These are phyloP conservation scores for Auricularia auricula-judae DNA, from an alignment of 768 basidiomycete species.

Conservation along the genomic window DNA sequence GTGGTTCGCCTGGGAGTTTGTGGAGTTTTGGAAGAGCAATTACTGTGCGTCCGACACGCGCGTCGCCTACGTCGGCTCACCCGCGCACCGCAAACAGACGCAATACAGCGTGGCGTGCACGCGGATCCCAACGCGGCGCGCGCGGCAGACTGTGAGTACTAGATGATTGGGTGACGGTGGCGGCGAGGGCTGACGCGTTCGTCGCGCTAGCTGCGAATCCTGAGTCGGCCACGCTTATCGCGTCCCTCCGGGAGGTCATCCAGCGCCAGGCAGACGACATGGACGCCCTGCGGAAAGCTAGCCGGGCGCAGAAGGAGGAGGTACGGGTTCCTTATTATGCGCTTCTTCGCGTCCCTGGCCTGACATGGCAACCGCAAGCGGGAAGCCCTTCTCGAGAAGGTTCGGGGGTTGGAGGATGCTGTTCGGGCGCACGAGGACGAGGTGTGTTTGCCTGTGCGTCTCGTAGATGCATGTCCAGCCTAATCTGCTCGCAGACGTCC, in stretches of 20 bases:
- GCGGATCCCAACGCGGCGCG: conserved; percentile 57
- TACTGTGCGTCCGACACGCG: conserved; percentile 46
- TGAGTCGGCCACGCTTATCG: conserved; percentile 72
- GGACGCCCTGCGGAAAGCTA: conserved; percentile 16
- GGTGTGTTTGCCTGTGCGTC: neutral
- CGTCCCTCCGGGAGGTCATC: conserved; percentile 75
- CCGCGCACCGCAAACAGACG: conserved; percentile 33
- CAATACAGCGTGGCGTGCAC: conserved; percentile 62
- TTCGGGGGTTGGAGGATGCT: neutral
- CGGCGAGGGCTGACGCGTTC: neutral
- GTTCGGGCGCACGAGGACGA: neutral
- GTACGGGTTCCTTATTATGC: conserved; percentile 14
- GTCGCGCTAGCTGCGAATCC: conserved; percentile 23
- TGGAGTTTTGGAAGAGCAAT: conserved; percentile 98
- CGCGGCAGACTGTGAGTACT: conserved; percentile 42
- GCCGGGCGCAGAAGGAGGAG: conserved; percentile 23
- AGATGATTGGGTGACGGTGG: neutral
- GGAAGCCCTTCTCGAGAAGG: neutral
- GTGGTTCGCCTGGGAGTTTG: conserved; percentile 98
- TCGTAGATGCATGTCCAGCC: neutral
- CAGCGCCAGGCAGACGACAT: conserved; percentile 53
- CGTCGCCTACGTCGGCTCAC: neutral
- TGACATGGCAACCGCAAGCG: neutral
- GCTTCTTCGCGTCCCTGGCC: conserved; percentile 4
- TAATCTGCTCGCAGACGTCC: neutral